Evolutionary conservation across 495 filamentous ascomycete genomes (phyloP), one percentile per base, ranked within the genome.

Genomic region (Oidiodendron maius): DNA sequence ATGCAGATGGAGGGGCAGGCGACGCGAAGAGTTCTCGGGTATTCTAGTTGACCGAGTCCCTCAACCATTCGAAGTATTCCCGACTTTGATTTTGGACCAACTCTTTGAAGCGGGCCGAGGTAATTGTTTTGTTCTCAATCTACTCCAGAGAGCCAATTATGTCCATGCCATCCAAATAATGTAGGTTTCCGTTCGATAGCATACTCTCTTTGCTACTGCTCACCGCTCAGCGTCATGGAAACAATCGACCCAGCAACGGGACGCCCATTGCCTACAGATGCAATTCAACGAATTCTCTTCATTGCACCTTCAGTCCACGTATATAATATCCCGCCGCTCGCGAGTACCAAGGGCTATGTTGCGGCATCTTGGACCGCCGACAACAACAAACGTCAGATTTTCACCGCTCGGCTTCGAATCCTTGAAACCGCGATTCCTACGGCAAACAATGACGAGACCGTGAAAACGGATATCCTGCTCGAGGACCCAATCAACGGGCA

Each of bases 231-330:
- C 25, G 13, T 16, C 35, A 61, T 61, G 58, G 52, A 61, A 21
- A 44, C 54, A n/a, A 64, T 76, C 52, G 81, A 86, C 67, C 80
- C 80, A 40, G 62, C 74, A 39, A 86, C 81, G 20, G 72, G 72
- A 48, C 64, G 47, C 3, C 63, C 75, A 42, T 74, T 84, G 42
- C 79, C 78, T 40, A 49, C 73, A 4, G 83, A 86, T 55, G 81
- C 85, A 53, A 87, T 91, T 64, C 85, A 89, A 59, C 80, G 87
- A 51, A 71, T 89, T 64, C 78, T 91, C 61, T 87, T 83, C 74
- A 68, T 88, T 56, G 71, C 80, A 35, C 64, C 68, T 44, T 67
- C 71, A 44, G 83, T 91, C 56, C 86, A 90, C 71, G 71, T 91
- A 71, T 93, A 91, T 69, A 70, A 79, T 57, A 83, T 91, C 61